phyloP scores from a whole-genome alignment of 768 basidiomycete genomes.

The Chiua virens region DNA sequence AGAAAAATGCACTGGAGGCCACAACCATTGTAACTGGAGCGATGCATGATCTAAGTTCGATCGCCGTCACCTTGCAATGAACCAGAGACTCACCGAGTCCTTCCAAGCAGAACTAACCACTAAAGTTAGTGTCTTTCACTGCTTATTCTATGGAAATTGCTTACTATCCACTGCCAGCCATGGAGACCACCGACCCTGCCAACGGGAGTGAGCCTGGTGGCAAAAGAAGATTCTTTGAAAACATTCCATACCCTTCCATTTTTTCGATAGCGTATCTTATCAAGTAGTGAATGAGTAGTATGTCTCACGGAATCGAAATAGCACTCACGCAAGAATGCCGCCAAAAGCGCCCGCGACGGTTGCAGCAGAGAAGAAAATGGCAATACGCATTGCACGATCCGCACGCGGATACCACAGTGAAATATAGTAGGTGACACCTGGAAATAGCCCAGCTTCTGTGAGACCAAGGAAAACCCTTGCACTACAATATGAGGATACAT shows the following conservation, averaged over 20 bases:
- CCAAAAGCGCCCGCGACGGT: conserved; percentile 54
- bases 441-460: conserved; percentile 47
- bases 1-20: conserved; percentile 39
- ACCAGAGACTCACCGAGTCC: conserved; percentile 20
- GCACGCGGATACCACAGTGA: conserved; percentile 61
- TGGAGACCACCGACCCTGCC: conserved; percentile 29
- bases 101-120: conserved; percentile 31
- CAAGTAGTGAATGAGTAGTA: background rate
- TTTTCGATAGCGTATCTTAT: conserved; percentile 35
- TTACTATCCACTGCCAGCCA: conserved; percentile 40
- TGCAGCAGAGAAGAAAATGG: conserved; percentile 64
- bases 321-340: conserved; percentile 45
- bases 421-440: conserved; percentile 44
- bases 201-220: background rate
- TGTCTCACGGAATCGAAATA: background rate
- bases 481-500: conserved; percentile 15
- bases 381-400: conserved; percentile 58
- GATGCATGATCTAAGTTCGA: background rate
- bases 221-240: conserved; percentile 6
- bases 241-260: conserved; percentile 33
- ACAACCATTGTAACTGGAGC: conserved; percentile 19
- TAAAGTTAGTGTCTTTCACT: conserved; percentile 5
- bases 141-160: conserved; percentile 1
- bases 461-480: conserved; percentile 46
- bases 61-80: background rate